A percentile compares a stretch with the other conserved stretches of the same genome.
Conservation (phyloP, 768 basidiomycete genomes). For the Kwoniella sp. region DNA sequence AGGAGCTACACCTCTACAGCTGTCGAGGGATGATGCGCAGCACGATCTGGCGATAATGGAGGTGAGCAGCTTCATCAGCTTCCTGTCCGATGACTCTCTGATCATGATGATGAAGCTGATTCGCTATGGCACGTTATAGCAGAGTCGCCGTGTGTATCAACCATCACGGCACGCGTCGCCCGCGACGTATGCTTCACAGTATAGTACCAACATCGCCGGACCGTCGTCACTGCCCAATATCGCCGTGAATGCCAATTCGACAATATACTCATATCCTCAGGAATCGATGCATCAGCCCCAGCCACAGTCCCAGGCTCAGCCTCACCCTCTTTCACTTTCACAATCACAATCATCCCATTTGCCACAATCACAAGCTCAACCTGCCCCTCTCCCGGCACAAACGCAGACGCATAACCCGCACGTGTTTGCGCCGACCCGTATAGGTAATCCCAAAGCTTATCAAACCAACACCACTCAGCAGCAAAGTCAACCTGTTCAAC, state of each 20-base stretch:
- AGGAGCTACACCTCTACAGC: constrained; percentile 38
- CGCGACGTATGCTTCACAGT: constrained; percentile 24
- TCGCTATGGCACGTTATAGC: not conserved
- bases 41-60: constrained; percentile 50
- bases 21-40: constrained; percentile 35
- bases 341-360: constrained; percentile 10
- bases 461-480: constrained; percentile 5
- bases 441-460: constrained; percentile 1
- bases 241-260: constrained; percentile 13
- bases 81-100: not conserved
- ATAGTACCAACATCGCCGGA: constrained; percentile 6
- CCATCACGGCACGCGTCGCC: constrained; percentile 33
- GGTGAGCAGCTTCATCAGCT: constrained; percentile 28
- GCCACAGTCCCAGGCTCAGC: constrained; percentile 5
- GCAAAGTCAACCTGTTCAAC: constrained; percentile 14
- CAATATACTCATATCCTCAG: constrained; percentile 18
- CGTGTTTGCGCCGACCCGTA: not conserved
- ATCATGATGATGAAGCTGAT: not conserved
- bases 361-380: not conserved
- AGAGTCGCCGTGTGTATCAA: constrained; percentile 28
- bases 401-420: constrained; percentile 4
- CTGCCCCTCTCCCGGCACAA: not conserved
- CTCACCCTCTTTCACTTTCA: constrained; percentile 11
- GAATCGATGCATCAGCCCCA: not conserved
- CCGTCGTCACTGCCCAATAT: constrained; percentile 8